Percentiles rank a stretch among this genome's conserved stretches.
These are phyloP conservation scores for Aureobasidium leucospermi DNA, from an alignment of 2,329 filamentous ascomycete genomes.

Conservation along the genomic window DNA sequence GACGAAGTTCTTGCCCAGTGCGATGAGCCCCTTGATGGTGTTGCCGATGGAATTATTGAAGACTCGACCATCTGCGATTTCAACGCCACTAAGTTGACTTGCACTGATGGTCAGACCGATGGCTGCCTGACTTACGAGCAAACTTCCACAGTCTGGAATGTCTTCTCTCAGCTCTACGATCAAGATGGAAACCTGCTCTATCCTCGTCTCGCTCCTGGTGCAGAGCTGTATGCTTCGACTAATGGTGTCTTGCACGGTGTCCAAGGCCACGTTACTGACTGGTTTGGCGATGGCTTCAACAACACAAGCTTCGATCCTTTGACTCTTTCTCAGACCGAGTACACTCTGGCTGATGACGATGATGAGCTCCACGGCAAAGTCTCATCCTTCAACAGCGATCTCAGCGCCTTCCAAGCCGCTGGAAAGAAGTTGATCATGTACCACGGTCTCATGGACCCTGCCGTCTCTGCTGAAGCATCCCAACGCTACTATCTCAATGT, in stretches of 20 bases:
- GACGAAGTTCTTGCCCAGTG: slow-evolving; percentile 42
- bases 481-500: slow-evolving; percentile 45
- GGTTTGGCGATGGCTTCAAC: slow-evolving; percentile 44
- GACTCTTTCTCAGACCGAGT: slow-evolving; percentile 34
- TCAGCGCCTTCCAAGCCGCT: slow-evolving; percentile 30
- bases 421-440: slow-evolving; percentile 41
- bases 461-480: slow-evolving; percentile 40
- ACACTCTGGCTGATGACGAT: slow-evolving; percentile 28
- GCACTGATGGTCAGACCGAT: slow-evolving; percentile 28
- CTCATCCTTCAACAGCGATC: slow-evolving; percentile 29
- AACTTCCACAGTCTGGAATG: slow-evolving; percentile 35
- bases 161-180: slow-evolving; percentile 37
- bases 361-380: slow-evolving; percentile 30
- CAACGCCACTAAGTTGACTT: slow-evolving; percentile 33
- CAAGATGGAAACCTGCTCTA: slow-evolving; percentile 41
- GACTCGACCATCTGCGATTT: slow-evolving; percentile 39
- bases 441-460: slow-evolving; percentile 35
- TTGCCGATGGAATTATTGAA: slow-evolving; percentile 42
- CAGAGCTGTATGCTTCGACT: slow-evolving; percentile 33
- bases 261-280: slow-evolving; percentile 40
- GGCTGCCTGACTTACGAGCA: slow-evolving; percentile 40
- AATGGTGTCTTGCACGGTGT: slow-evolving; percentile 36
- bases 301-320: slow-evolving; percentile 36
- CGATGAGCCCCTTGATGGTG: slow-evolving; percentile 42
- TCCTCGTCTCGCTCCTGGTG: slow-evolving; percentile 45